Percentiles rank a stretch among this genome's conserved stretches.
Conservation (phyloP, 768 basidiomycete species). For the Mycena rosella region DNA sequence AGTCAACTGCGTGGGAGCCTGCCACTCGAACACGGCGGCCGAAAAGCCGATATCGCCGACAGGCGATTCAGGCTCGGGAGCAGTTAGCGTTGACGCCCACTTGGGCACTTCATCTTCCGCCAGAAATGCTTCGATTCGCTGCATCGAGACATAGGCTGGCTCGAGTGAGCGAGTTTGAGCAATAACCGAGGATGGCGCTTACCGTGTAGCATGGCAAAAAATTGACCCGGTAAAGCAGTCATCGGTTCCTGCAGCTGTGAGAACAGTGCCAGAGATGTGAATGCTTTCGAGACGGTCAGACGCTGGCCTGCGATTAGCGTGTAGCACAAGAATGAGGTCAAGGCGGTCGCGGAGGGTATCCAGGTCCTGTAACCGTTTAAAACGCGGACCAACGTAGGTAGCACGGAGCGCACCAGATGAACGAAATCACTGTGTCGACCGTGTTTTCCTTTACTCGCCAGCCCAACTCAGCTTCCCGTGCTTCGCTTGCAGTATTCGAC, state of each 20-base stretch:
- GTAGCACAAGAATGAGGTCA: conserved; percentile 73
- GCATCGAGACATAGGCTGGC: conserved; percentile 81
- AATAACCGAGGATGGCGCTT: conserved; percentile 26
- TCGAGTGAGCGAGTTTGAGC: conserved; percentile 25
- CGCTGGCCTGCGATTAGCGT: conserved; percentile 74
- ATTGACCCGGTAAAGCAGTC: conserved; percentile 71
- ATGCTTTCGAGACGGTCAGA: conserved; percentile 84
- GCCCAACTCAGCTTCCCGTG: conserved; percentile 72
- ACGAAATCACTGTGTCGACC: conserved; percentile 70
- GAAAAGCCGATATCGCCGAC: conserved; percentile 63
- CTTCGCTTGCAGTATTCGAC: conserved; percentile 63
- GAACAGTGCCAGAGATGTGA: conserved; percentile 85
- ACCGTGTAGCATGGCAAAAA: conserved; percentile 77
- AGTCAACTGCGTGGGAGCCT: conserved; percentile 48
- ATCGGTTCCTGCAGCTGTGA: conserved; percentile 77
- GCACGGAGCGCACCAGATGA: conserved; percentile 68
- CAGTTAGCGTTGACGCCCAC: conserved; percentile 79
- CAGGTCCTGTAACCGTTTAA: conserved; percentile 63
- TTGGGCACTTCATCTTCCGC: conserved; percentile 81
- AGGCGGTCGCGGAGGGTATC: conserved; percentile 78
- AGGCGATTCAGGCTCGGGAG: conserved; percentile 28
- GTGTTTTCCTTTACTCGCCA: conserved; percentile 78
- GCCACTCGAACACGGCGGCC: conserved; percentile 71
- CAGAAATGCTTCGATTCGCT: conserved; percentile 82
- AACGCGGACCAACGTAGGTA: not conserved